These are phyloP conservation scores for Fusarium guadeloupense DNA, from an alignment of 2,329 filamentous ascomycete species.

Conservation along the genomic window DNA sequence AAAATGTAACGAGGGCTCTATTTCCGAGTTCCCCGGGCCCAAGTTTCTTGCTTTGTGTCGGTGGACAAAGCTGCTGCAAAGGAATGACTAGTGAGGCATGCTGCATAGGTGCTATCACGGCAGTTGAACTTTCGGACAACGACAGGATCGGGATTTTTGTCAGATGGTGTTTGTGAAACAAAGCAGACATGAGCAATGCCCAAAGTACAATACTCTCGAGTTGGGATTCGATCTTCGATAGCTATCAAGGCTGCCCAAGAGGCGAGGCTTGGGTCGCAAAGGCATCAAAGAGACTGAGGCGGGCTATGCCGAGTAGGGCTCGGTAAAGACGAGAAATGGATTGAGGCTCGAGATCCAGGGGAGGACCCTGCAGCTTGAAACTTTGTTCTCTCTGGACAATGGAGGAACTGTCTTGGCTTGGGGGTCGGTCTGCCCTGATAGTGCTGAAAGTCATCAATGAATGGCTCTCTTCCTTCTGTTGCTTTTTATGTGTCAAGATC, in stretches of 20 bases:
- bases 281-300: slow-evolving; percentile 10
- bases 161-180: neutral
- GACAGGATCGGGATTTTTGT: neutral
- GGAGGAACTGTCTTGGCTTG: no score
- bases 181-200: slow-evolving; percentile 7
- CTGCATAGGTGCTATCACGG: slow-evolving; percentile 1
- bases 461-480: neutral
- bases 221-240: neutral
- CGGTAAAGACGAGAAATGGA: slow-evolving; percentile 17
- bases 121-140: neutral
- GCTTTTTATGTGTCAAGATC: neutral
- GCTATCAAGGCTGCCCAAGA: slow-evolving; percentile 16
- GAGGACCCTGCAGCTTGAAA: slow-evolving; percentile 32
- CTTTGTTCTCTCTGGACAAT: no score
- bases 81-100: neutral
- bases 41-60: slow-evolving; percentile 13
- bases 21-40: neutral
- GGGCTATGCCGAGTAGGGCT: slow-evolving; percentile 6
- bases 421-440: neutral
- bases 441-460: neutral
- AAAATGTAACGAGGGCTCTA: neutral
- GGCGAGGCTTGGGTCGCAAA: slow-evolving; percentile 27
- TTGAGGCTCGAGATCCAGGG: slow-evolving; percentile 38
- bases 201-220: neutral
- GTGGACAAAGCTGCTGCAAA: neutral